These are phyloP conservation scores for Aristolochia californica DNA, from an alignment of 164 flowering plant species.

Conservation along the genomic window DNA sequence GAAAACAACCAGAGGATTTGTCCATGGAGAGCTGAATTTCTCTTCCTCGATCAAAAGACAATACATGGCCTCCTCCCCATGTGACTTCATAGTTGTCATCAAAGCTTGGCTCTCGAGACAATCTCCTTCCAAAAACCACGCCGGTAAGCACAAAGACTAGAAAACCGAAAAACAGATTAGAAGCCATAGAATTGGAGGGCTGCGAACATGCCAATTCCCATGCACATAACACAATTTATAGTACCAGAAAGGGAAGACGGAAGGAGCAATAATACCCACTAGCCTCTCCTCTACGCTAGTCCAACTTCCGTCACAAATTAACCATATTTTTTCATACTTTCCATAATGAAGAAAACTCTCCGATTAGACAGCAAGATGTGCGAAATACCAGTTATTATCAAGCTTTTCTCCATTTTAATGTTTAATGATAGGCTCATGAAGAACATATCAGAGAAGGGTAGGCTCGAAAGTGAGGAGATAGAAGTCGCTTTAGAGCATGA, in stretches of 20 bases:
- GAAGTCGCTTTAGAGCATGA: no score
- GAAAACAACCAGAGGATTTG: conserved; percentile 21
- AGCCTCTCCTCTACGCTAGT: conserved; percentile 9
- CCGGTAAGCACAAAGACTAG: conserved; percentile 1
- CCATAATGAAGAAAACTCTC: no score
- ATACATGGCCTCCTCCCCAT: conserved; percentile 35
- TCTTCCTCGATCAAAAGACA: conserved; percentile 22
- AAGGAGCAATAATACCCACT: background rate
- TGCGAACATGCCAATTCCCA: background rate
- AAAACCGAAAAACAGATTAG: background rate
- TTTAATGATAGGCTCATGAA: no score
- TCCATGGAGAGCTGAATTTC: conserved; percentile 44
- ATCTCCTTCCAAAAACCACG: conserved; percentile 2
- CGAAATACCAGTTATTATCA: no score
- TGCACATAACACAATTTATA: no score
- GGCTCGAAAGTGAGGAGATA: no score
- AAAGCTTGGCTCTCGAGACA: conserved; percentile 8
- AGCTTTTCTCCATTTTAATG: no score
- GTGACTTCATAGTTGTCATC: conserved; percentile 25
- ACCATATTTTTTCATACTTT: no score
- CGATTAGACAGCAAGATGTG: no score
- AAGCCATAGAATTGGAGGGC: conserved; percentile 5
- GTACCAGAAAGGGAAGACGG: no score
- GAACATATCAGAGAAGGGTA: no score
- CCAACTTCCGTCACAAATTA: background rate